Evolutionary conservation across 768 basidiomycete genomes (phyloP).

Genomic region (Kwoniella dejecticola): DNA sequence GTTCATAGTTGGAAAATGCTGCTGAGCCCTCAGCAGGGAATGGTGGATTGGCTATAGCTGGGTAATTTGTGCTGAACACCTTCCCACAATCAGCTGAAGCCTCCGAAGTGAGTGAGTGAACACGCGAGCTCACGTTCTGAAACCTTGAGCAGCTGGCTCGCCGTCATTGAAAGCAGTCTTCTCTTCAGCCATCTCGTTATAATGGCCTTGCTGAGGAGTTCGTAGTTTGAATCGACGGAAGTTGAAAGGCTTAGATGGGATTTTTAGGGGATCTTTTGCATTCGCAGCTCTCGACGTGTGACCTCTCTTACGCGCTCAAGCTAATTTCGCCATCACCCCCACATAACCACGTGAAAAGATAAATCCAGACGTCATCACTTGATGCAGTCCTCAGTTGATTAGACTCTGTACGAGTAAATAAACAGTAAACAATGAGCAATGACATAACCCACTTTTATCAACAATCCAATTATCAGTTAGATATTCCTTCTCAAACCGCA

Average conservation of each 20-base stretch:
- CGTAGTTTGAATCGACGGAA: neutral
- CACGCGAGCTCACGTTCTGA: constrained; percentile 17
- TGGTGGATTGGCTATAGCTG: constrained; percentile 52
- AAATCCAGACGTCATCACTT: too few species aligned
- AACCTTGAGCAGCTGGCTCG: neutral
- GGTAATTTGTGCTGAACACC: constrained; percentile 39
- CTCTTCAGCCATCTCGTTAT: constrained; percentile 15
- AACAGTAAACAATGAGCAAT: too few species aligned
- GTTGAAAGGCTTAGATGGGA: neutral
- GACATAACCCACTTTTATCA: too few species aligned
- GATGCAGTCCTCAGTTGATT: too few species aligned
- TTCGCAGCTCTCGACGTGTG: too few species aligned
- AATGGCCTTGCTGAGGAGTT: neutral
- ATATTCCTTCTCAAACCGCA: neutral
- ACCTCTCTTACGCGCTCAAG: too few species aligned
- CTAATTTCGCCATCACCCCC: too few species aligned
- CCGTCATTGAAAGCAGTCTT: constrained; percentile 14
- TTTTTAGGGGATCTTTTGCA: too few species aligned
- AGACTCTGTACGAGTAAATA: too few species aligned
- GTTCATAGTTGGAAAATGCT: constrained; percentile 60
- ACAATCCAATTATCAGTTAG: too few species aligned
- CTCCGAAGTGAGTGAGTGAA: neutral
- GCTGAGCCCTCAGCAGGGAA: constrained; percentile 56
- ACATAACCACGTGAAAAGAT: too few species aligned
- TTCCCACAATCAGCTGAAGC: neutral